A percentile compares a stretch with the other conserved stretches of the same genome.
phyloP scores from a whole-genome alignment of 23 red algal species.

The Gracilaria vermiculophylla region DNA sequence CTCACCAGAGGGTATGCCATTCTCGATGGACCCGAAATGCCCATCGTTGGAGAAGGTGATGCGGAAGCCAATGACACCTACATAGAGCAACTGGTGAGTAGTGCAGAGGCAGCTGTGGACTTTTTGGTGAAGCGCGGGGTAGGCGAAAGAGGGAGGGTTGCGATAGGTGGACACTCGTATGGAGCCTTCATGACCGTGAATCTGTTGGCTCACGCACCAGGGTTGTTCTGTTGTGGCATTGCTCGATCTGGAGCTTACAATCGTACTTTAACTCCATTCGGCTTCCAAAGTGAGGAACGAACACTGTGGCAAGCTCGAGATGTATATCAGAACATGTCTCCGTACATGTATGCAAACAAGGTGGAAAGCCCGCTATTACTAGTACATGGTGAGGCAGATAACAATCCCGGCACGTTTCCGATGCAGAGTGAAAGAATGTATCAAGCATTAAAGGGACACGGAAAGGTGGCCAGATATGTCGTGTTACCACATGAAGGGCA shows the following conservation, averaged over 20 bases:
- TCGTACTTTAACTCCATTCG: slow-evolving; percentile 95
- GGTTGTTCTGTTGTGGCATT: slow-evolving; percentile 97
- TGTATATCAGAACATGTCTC: slow-evolving; percentile 82
- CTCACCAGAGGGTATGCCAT: slow-evolving; percentile 88
- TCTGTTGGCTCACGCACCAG: slow-evolving; percentile 85
- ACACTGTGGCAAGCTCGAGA: slow-evolving; percentile 88
- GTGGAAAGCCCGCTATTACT: slow-evolving; percentile 82
- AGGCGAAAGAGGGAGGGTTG: slow-evolving; percentile 61
- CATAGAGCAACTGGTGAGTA: slow-evolving; percentile 82
- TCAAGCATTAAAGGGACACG: slow-evolving; percentile 88
- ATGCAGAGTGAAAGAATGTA: slow-evolving; percentile 93
- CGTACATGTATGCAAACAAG: slow-evolving; percentile 81
- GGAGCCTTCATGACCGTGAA: slow-evolving; percentile 97
- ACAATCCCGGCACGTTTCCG: slow-evolving; percentile 89
- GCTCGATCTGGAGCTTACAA: slow-evolving; percentile 96
- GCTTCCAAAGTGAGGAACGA: slow-evolving; percentile 92
- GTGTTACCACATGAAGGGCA: slow-evolving; percentile 85
- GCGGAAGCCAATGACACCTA: slow-evolving; percentile 88
- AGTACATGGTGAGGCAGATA: slow-evolving; percentile 93
- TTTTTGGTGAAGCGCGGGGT: slow-evolving; percentile 78
- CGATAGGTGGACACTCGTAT: slow-evolving; percentile 93
- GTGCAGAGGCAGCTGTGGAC: slow-evolving; percentile 83
- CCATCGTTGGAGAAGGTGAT: slow-evolving; percentile 87
- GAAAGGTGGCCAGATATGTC: slow-evolving; percentile 81
- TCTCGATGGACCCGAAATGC: slow-evolving; percentile 91